Conservation (phyloP, 2,329 filamentous ascomycete species). For the Colletotrichum graminicola region DNA sequence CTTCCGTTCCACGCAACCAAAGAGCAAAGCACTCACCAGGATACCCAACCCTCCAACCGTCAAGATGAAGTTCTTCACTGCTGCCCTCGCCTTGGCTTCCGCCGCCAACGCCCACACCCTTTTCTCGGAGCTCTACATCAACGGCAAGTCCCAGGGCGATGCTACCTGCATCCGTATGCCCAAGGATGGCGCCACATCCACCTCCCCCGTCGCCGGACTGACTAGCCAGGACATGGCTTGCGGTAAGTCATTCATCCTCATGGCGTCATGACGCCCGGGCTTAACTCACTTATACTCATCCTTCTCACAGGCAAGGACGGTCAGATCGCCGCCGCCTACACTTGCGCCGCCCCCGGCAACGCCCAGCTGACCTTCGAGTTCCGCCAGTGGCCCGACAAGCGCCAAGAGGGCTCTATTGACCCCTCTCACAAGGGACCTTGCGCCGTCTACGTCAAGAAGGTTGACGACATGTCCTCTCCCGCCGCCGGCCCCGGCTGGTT, state of each 20-base stretch:
- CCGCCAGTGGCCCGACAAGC: constrained; percentile 69
- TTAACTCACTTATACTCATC: constrained; percentile 37
- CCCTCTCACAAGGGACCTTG: constrained; percentile 75
- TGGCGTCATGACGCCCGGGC: constrained; percentile 39
- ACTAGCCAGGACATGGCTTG: constrained; percentile 76
- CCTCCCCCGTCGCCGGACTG: constrained; percentile 69
- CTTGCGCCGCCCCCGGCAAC: constrained; percentile 63
- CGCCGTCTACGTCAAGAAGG: constrained; percentile 79
- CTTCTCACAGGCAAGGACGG: constrained; percentile 57
- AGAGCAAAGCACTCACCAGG: constrained; percentile 4
- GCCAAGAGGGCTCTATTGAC: constrained; percentile 68
- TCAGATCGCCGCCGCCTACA: constrained; percentile 58
- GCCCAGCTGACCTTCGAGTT: constrained; percentile 75
- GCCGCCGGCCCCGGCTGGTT: constrained; percentile 79
- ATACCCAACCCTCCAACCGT: constrained; percentile 32
- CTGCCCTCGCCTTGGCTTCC: constrained; percentile 53
- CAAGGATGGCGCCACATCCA: constrained; percentile 63
- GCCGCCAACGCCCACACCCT: constrained; percentile 68
- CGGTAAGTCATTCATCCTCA: constrained; percentile 60
- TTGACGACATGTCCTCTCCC: constrained; percentile 66
- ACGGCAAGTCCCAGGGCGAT: constrained; percentile 75
- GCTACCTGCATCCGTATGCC: constrained; percentile 79
- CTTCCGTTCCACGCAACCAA: constrained; percentile 10
- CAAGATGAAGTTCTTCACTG: constrained; percentile 54
- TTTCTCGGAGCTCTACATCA: constrained; percentile 73